Evolutionary conservation across 306 rosid genomes (phyloP).

Genomic region (Quillaja saponaria): DNA sequence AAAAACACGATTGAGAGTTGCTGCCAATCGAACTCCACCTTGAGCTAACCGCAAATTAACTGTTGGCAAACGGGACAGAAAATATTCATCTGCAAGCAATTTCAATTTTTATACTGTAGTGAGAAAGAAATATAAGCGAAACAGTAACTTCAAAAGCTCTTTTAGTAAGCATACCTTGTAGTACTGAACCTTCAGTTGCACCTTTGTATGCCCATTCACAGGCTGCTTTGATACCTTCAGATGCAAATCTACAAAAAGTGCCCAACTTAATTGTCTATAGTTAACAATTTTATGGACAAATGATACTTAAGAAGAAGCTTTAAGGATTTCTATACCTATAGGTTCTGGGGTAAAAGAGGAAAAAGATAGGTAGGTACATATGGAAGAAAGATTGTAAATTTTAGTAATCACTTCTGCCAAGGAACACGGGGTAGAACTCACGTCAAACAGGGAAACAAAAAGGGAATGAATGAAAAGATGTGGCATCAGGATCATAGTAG

Average conservation of each 20-base stretch:
- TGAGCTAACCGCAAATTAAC: constrained; percentile 69
- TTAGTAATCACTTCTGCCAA: background rate
- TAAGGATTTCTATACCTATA: background rate
- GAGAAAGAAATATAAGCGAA: background rate
- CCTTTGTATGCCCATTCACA: constrained; percentile 78
- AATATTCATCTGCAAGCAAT: constrained; percentile 62
- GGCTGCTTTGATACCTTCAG: constrained; percentile 70
- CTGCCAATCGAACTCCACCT: constrained; percentile 89
- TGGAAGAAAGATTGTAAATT: no score
- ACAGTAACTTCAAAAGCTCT: background rate
- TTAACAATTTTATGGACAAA: background rate
- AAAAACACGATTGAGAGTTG: constrained; percentile 66
- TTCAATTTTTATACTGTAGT: constrained; percentile 2
- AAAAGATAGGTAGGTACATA: no score
- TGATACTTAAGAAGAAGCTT: background rate
- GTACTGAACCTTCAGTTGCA: constrained; percentile 53
- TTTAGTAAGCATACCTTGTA: constrained; percentile 46
- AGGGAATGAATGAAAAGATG: background rate
- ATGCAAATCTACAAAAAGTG: constrained; percentile 61
- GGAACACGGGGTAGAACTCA: background rate
- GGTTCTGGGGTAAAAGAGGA: no score
- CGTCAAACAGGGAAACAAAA: background rate
- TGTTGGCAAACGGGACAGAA: constrained; percentile 62
- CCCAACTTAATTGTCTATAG: constrained; percentile 2
- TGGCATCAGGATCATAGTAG: background rate